Percentiles rank a stretch among this genome's conserved stretches.
These are phyloP conservation scores for Parascedosporium putredinis DNA, from an alignment of 2,329 filamentous ascomycete species.

Conservation along the genomic window DNA sequence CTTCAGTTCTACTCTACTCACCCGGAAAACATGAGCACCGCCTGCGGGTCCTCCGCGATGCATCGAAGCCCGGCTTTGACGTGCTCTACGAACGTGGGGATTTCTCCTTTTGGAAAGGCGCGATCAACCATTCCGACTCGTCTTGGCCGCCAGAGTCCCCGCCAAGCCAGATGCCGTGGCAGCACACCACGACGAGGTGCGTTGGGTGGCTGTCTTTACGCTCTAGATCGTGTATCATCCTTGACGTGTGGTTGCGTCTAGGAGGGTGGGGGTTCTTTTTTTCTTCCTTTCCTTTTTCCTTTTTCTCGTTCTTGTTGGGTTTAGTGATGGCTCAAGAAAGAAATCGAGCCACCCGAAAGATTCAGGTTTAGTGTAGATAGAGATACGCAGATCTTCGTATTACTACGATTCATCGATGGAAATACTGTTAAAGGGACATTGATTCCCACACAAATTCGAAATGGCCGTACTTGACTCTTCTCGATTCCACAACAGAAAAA, in stretches of 20 bases:
- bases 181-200: conserved; percentile 70
- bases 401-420: no score
- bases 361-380: no score
- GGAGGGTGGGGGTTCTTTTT: not conserved
- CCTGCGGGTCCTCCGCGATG: conserved; percentile 32
- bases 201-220: conserved; percentile 18
- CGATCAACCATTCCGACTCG: conserved; percentile 61
- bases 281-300: not conserved
- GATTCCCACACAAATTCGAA: no score
- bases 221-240: not conserved
- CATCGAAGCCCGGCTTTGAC: conserved; percentile 52
- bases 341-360: no score
- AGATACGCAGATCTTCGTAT: no score
- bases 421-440: no score
- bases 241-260: not conserved
- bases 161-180: conserved; percentile 68
- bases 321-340: no score
- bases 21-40: conserved; percentile 63
- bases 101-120: conserved; percentile 68
- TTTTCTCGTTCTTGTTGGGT: no score
- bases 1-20: conserved; percentile 23
- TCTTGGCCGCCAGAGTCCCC: conserved; percentile 39
- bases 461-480: no score
- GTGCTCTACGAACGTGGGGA: conserved; percentile 69
- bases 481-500: no score